Conservation (phyloP, 1,284 basidiomycete genomes). For the Quambalaria eucalypti region DNA sequence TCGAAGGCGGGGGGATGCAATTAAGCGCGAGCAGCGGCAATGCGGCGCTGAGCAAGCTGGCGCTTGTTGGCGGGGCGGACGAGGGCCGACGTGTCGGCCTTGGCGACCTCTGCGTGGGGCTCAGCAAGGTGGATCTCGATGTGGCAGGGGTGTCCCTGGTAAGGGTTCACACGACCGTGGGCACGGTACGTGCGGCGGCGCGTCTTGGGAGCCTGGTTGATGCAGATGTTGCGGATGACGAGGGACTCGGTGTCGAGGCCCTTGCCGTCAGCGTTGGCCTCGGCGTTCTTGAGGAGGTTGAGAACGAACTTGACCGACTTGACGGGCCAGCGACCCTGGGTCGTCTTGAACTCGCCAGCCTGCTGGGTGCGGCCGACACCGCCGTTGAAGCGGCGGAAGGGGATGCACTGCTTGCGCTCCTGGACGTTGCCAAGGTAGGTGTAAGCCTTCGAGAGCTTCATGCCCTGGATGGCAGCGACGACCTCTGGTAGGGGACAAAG, state of each 20-base stretch:
- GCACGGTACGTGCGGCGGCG: slow-evolving; percentile 99
- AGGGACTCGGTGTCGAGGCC: slow-evolving; percentile 87
- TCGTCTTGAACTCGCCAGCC: slow-evolving; percentile 94
- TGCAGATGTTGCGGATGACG: slow-evolving; percentile 89
- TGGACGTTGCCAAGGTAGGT: slow-evolving; percentile 85
- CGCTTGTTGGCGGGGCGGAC: slow-evolving; percentile 41
- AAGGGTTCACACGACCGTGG: slow-evolving; percentile 67
- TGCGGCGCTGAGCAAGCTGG: slow-evolving; percentile 41
- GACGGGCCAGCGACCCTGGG: slow-evolving; percentile 99
- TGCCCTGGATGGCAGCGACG: slow-evolving; percentile 57
- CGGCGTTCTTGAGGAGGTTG: slow-evolving; percentile 94
- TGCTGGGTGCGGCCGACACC: slow-evolving; percentile 94
- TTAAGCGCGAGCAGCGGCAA: slow-evolving; percentile 25
- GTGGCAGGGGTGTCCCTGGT: slow-evolving; percentile 81
- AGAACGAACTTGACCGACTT: slow-evolving; percentile 96
- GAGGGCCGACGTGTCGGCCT: slow-evolving; percentile 27
- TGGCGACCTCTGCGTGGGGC: slow-evolving; percentile 42
- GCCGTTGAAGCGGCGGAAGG: slow-evolving; percentile 92
- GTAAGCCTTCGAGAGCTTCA: slow-evolving; percentile 93
- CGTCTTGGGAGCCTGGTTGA: slow-evolving; percentile 99
- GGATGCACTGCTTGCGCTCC: slow-evolving; percentile 94
- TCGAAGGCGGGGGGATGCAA: too few relatives aligned
- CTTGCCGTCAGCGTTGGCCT: slow-evolving; percentile 98
- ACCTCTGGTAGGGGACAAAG: slow-evolving; percentile 33
- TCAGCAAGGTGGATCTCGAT: slow-evolving; percentile 59